Conservation (phyloP, 2,329 filamentous ascomycete species). For the Trichoderma atrobrunneum region DNA sequence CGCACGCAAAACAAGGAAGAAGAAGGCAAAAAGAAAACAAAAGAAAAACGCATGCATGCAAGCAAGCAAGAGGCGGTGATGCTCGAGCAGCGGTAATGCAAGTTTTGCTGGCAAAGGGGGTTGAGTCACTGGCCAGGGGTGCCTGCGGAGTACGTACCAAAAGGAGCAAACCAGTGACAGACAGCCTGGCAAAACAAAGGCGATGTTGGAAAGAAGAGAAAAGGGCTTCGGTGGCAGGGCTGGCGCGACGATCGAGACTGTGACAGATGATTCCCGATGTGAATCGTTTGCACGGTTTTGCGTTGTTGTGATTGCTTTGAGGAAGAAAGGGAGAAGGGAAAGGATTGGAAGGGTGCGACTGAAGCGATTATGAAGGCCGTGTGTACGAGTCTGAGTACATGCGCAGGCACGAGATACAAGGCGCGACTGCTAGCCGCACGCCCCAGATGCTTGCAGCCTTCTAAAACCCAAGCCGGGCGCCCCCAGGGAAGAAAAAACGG, state of each 20-base stretch:
- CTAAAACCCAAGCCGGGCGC: slow-evolving; percentile 13
- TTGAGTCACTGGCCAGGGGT: slow-evolving; percentile 24
- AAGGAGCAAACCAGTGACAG: slow-evolving; percentile 26
- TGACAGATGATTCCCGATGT: slow-evolving; percentile 58
- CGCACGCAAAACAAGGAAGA: background rate
- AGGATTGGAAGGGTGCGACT: slow-evolving; percentile 29
- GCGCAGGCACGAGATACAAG: slow-evolving; percentile 14
- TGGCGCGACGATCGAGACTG: slow-evolving; percentile 59
- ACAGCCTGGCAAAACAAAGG: background rate
- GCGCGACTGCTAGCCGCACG: slow-evolving; percentile 17
- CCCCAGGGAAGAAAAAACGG: background rate
- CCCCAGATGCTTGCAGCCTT: slow-evolving; percentile 10
- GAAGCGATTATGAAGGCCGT: slow-evolving; percentile 28
- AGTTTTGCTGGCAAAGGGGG: slow-evolving; percentile 15
- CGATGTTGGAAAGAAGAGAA: background rate
- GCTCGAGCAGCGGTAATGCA: slow-evolving; percentile 13
- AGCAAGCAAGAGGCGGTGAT: slow-evolving; percentile 18
- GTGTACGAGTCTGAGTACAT: background rate
- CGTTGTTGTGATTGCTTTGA: slow-evolving; percentile 51
- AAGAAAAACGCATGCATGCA: background rate
- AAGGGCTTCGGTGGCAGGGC: slow-evolving; percentile 37
- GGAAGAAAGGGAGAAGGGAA: slow-evolving; percentile 35
- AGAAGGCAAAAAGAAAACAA: background rate
- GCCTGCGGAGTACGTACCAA: slow-evolving; percentile 33
- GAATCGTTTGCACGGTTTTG: slow-evolving; percentile 49